Evolutionary conservation across 306 rosid genomes (phyloP).

Genomic region (Macrotyloma uniflorum): DNA sequence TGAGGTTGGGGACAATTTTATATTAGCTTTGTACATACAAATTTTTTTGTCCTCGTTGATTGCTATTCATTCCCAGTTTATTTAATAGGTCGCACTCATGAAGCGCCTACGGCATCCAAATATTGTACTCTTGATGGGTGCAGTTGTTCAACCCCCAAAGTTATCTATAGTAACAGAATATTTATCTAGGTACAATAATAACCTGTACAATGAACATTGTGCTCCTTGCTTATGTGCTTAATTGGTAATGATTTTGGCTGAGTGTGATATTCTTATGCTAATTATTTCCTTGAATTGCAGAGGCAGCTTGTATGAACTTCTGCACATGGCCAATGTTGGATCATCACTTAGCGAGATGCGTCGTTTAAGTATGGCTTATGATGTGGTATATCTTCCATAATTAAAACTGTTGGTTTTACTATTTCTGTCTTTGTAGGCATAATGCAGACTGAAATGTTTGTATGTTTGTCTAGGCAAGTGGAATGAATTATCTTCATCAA

Average conservation of each 20-base stretch:
- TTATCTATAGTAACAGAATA: constrained; percentile 95
- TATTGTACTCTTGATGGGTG: constrained; percentile 95
- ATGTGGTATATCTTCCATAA: constrained; percentile 66
- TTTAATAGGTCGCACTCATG: constrained; percentile 85
- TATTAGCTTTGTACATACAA: neutral
- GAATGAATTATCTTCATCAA: constrained; percentile 97
- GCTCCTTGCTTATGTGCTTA: constrained; percentile 15
- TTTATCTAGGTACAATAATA: constrained; percentile 73
- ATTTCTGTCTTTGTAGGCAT: constrained; percentile 19
- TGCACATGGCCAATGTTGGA: constrained; percentile 66
- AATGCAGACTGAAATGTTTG: constrained; percentile 19
- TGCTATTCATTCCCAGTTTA: constrained; percentile 38
- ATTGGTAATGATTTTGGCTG: constrained; percentile 18
- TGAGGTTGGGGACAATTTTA: neutral
- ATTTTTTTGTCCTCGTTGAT: neutral
- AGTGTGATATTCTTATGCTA: constrained; percentile 30
- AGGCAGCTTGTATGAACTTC: constrained; percentile 88
- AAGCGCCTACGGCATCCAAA: constrained; percentile 91
- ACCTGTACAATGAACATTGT: constrained; percentile 21
- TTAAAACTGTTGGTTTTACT: constrained; percentile 24
- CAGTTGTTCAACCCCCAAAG: constrained; percentile 86
- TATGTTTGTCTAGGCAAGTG: constrained; percentile 74
- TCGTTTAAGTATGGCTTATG: constrained; percentile 84
- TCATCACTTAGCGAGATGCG: constrained; percentile 69
- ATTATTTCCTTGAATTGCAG: constrained; percentile 58